These are phyloP conservation scores for Exophiala sp. DNA, from an alignment of 2,329 filamentous ascomycete genomes.

Conservation along the genomic window DNA sequence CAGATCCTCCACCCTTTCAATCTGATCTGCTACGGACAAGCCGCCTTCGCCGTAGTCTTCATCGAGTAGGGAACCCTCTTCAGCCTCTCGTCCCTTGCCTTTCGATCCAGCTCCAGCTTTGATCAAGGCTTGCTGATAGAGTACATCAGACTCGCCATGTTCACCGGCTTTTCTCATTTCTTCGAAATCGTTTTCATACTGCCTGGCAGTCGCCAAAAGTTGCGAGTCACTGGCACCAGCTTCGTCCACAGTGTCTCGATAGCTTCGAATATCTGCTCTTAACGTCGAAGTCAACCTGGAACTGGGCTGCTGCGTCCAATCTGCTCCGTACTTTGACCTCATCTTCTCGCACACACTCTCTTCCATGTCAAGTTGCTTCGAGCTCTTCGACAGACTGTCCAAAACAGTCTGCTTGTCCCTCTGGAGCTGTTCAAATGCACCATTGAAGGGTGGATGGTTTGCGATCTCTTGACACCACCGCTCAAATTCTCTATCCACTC, in stretches of 20 bases:
- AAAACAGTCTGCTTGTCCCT: conserved; percentile 74
- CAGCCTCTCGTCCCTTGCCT: conserved; percentile 55
- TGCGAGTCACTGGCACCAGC: conserved; percentile 82
- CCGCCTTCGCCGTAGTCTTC: conserved; percentile 82
- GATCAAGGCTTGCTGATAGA: conserved; percentile 83
- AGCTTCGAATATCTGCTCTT: conserved; percentile 80
- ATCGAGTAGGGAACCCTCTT: conserved; percentile 79
- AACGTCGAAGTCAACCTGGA: conserved; percentile 83
- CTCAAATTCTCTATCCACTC: conserved; percentile 85
- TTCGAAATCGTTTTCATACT: conserved; percentile 84
- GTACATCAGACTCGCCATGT: conserved; percentile 76
- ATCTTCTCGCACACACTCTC: conserved; percentile 99
- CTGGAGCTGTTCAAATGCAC: conserved; percentile 74
- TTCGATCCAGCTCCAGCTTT: conserved; percentile 65
- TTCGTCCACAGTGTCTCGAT: conserved; percentile 84
- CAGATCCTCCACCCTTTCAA: conserved; percentile 81
- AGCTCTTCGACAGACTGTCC: conserved; percentile 69
- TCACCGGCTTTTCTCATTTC: conserved; percentile 91
- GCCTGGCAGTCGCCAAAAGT: conserved; percentile 75
- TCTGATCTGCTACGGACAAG: conserved; percentile 82
- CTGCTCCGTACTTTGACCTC: conserved; percentile 90
- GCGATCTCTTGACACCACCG: conserved; percentile 93
- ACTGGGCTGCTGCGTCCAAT: conserved; percentile 97
- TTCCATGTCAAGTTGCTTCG: conserved; percentile 91
- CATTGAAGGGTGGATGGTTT: conserved; percentile 73